Conservation (phyloP, 257 asterid species). For the Echites panduratus region DNA sequence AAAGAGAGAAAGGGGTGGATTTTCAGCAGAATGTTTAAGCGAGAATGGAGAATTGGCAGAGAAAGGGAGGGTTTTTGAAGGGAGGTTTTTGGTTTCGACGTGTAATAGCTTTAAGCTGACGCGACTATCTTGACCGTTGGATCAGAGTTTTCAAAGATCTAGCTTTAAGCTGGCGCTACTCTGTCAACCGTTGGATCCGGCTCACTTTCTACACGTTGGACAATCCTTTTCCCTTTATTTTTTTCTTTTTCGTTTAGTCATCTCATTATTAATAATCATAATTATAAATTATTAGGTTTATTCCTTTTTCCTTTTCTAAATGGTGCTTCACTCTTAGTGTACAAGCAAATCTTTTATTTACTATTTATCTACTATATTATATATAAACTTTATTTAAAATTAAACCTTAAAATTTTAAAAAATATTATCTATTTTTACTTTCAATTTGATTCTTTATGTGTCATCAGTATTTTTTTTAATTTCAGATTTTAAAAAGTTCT, state of each 20-base stretch:
- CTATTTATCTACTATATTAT: too few relatives aligned
- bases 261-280: neutral
- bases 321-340: too few relatives aligned
- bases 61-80: slow-evolving; percentile 7
- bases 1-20: neutral
- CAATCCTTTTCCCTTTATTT: neutral
- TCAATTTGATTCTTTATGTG: too few relatives aligned
- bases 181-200: slow-evolving; percentile 4
- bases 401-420: too few relatives aligned
- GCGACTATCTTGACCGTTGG: slow-evolving; percentile 2
- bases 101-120: neutral
- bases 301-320: too few relatives aligned
- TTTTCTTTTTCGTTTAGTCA: neutral
- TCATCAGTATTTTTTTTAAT: too few relatives aligned
- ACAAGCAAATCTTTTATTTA: too few relatives aligned
- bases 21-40: neutral
- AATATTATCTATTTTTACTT: too few relatives aligned
- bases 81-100: slow-evolving; percentile 1
- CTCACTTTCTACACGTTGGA: neutral
- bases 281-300: too few relatives aligned
- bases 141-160: neutral
- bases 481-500: too few relatives aligned
- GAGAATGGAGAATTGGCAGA: neutral
- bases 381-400: too few relatives aligned
- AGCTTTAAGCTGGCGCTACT: slow-evolving; percentile 5